Evolutionary conservation across 1,284 basidiomycete genomes (phyloP).

Genomic region (Omphalotus olearius): DNA sequence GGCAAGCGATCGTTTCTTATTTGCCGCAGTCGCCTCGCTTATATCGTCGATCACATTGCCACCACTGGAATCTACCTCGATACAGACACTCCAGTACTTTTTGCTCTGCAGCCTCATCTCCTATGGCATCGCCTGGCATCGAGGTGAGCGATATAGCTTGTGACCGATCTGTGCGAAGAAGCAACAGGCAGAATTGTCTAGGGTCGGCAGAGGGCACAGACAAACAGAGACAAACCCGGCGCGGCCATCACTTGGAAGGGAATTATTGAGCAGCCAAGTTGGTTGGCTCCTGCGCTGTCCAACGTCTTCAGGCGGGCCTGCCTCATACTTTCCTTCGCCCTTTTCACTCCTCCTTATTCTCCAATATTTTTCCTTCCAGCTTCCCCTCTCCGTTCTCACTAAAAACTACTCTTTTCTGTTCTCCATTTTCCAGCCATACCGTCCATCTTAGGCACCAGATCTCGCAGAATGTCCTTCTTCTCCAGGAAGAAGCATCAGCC

Average conservation of each 20-base stretch:
- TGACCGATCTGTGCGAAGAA: no score
- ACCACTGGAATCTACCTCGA: no score
- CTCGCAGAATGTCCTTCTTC: slow-evolving; percentile 86
- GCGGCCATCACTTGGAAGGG: neutral
- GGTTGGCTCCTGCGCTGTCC: no score
- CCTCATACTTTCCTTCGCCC: neutral
- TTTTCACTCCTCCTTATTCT: neutral
- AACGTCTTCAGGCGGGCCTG: slow-evolving; percentile 7
- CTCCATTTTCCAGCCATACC: slow-evolving; percentile 35
- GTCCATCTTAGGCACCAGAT: slow-evolving; percentile 49
- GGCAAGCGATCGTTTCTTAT: no score
- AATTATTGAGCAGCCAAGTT: neutral
- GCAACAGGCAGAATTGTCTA: no score
- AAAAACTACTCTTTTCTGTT: neutral
- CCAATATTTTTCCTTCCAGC: neutral
- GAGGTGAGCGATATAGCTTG: no score
- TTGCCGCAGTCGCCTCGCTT: no score
- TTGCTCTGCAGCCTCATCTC: no score
- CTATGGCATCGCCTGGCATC: no score
- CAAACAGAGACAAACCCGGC: neutral
- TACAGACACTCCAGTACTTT: no score
- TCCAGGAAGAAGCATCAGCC: slow-evolving; percentile 71
- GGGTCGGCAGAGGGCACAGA: neutral
- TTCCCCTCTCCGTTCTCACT: neutral
- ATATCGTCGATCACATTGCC: no score